Base-by-base conservation (phyloP, 139 green algal species). In the Axilococcus clingmanii region DNA sequence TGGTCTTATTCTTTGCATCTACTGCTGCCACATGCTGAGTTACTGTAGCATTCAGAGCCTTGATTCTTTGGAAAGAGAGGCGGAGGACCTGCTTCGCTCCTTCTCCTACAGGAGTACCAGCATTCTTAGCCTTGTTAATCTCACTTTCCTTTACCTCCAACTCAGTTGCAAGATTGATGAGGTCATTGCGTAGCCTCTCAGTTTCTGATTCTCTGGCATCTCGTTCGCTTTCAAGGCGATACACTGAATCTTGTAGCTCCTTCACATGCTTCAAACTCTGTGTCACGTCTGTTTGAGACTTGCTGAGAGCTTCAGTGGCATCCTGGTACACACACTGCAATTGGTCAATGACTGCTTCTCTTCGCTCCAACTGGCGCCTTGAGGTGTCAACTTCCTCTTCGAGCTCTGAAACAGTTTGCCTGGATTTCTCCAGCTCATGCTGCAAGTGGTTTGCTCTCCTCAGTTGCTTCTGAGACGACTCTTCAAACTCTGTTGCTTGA, bases 31-130 rank as follows among this genome's bases (percentile, higher is more conserved):
- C 37, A 38, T 9, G 9, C 24, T 54, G 22, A 1, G 30, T 49
- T 54, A 62, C 27, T 17, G 12, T 31, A 17, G 5, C 7, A 24
- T 62, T 38, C 40, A 68, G 23, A 3, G 17, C 33, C 16, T 29
- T 20, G 22, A 68, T 68, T n/a, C 54, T 61, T 4, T 68, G 28
- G 23, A 68, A 68, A 2, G 40, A 24, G 12, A 55, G 40, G 15
- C n/a, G 19, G 3, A 59, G 23, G 3, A 67, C 59, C 7, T 53
- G 31, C 38, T 67, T 67, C 48, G 47, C 36, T 23, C 36, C 58
- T 3, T 48, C 58, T 22, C 58, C 58, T 6, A 37, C 25, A 24
- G 57, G 57, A 0, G 58, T 66, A 20, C 48, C 37, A 17, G 37
- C 28, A 19, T 24, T 22, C 46, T 51, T 38, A 27, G 48, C 48